phyloP scores from a whole-genome alignment of 1,139 yeast genomes.

The Nakaseomyces kungkrabaensis region DNA sequence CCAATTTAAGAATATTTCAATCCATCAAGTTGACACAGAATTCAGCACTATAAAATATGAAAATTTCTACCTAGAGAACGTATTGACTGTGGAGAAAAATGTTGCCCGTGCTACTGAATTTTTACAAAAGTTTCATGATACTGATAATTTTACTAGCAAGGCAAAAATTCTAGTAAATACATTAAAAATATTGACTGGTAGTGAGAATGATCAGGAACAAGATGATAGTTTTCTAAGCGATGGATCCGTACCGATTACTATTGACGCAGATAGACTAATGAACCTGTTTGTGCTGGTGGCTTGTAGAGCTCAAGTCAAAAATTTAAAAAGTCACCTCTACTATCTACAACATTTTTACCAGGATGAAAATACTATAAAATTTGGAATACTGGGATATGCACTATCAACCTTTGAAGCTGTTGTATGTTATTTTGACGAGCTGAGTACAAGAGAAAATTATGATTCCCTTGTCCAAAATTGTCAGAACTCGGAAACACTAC shows the following conservation, averaged over 20 bases:
- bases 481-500: slow-evolving; percentile 2
- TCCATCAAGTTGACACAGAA: slow-evolving; percentile 62
- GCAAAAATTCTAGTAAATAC: slow-evolving; percentile 45
- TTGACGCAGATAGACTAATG: slow-evolving; percentile 78
- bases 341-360: slow-evolving; percentile 57
- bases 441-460: slow-evolving; percentile 6
- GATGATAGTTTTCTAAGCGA: neutral
- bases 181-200: slow-evolving; percentile 40
- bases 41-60: slow-evolving; percentile 32
- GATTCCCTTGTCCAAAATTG: slow-evolving; percentile 6
- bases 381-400: slow-evolving; percentile 51
- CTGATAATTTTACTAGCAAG: slow-evolving; percentile 47
- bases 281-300: slow-evolving; percentile 66
- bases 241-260: slow-evolving; percentile 13
- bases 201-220: neutral
- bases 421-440: slow-evolving; percentile 39
- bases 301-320: slow-evolving; percentile 48
- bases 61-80: slow-evolving; percentile 25
- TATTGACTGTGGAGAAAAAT: slow-evolving; percentile 35
- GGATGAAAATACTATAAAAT: slow-evolving; percentile 34
- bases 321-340: slow-evolving; percentile 53
- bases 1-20: slow-evolving; percentile 43
- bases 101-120: slow-evolving; percentile 45
- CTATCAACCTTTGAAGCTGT: slow-evolving; percentile 81
- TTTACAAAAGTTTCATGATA: slow-evolving; percentile 42